These are phyloP conservation scores for Colletotrichum ledebouriae DNA, from an alignment of 2,329 filamentous ascomycete genomes.

Conservation along the genomic window DNA sequence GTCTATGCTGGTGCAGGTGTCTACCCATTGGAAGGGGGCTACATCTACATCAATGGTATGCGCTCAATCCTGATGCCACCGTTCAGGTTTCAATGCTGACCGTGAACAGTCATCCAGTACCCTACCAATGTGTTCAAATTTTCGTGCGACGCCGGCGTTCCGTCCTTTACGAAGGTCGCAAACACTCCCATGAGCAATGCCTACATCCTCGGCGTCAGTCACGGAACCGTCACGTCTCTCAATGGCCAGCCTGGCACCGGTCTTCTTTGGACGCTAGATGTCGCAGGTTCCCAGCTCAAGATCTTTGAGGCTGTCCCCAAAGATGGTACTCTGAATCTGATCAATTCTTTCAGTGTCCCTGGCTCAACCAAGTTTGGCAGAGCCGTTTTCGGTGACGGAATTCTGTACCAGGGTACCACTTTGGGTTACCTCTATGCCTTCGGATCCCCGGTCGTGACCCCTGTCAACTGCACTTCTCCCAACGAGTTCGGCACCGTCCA, in stretches of 20 bases:
- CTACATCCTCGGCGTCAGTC: conserved; percentile 67
- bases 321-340: conserved; percentile 59
- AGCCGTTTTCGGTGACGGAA: conserved; percentile 69
- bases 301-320: conserved; percentile 66
- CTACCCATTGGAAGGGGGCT: conserved; percentile 63
- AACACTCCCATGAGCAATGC: conserved; percentile 64
- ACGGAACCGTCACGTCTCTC: conserved; percentile 68
- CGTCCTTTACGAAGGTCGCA: conserved; percentile 67
- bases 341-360: conserved; percentile 65
- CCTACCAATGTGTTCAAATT: conserved; percentile 71
- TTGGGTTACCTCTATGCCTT: conserved; percentile 67
- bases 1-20: conserved; percentile 63
- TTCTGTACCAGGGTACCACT: conserved; percentile 66
- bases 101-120: conserved; percentile 61
- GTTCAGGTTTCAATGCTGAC: neutral
- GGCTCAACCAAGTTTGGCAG: conserved; percentile 69
- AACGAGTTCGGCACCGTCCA: conserved; percentile 60
- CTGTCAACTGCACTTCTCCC: conserved; percentile 66
- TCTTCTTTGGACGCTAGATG: conserved; percentile 68
- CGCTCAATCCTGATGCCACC: neutral
- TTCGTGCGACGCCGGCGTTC: conserved; percentile 62
- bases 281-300: conserved; percentile 65
- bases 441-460: conserved; percentile 66
- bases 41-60: conserved; percentile 59
- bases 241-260: conserved; percentile 67